These are phyloP conservation scores for Colletotrichum chlorophyti DNA, from an alignment of 2,329 filamentous ascomycete species.

Conservation along the genomic window DNA sequence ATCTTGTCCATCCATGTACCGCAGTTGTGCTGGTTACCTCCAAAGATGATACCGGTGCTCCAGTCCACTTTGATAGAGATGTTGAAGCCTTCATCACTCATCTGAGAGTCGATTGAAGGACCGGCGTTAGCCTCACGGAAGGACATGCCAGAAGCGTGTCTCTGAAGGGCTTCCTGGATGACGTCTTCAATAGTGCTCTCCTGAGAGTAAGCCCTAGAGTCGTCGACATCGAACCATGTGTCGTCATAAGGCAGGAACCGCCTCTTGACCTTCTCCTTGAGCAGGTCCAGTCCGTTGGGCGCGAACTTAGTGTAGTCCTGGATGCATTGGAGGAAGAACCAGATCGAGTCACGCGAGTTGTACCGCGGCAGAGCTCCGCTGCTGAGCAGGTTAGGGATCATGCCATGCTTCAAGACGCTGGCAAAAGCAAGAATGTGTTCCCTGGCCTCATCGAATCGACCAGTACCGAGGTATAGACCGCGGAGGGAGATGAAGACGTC, in stretches of 20 bases:
- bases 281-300: slow-evolving; percentile 75
- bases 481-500: slow-evolving; percentile 97
- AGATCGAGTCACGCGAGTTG: slow-evolving; percentile 94
- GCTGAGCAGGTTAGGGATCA: slow-evolving; percentile 94
- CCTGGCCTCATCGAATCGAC: slow-evolving; percentile 84
- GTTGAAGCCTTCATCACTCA: slow-evolving; percentile 91
- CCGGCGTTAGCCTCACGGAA: slow-evolving; percentile 97
- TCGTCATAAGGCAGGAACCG: slow-evolving; percentile 96
- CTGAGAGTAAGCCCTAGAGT: slow-evolving; percentile 83
- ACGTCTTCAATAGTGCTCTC: slow-evolving; percentile 86
- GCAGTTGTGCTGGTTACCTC: slow-evolving; percentile 93
- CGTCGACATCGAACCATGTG: slow-evolving; percentile 86
- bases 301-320: slow-evolving; percentile 89
- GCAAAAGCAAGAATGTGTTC: slow-evolving; percentile 96
- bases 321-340: slow-evolving; percentile 97
- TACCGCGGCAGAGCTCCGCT: slow-evolving; percentile 88
- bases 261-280: slow-evolving; percentile 79
- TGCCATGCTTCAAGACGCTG: slow-evolving; percentile 95
- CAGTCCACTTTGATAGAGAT: slow-evolving; percentile 92
- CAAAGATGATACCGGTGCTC: slow-evolving; percentile 89
- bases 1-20: slow-evolving; percentile 99
- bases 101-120: slow-evolving; percentile 85
- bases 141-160: slow-evolving; percentile 88
- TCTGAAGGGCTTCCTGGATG: slow-evolving; percentile 90
- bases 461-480: slow-evolving; percentile 89